Conservation (phyloP, 108 stramenopile species). For the Stephanodiscus triporus region DNA sequence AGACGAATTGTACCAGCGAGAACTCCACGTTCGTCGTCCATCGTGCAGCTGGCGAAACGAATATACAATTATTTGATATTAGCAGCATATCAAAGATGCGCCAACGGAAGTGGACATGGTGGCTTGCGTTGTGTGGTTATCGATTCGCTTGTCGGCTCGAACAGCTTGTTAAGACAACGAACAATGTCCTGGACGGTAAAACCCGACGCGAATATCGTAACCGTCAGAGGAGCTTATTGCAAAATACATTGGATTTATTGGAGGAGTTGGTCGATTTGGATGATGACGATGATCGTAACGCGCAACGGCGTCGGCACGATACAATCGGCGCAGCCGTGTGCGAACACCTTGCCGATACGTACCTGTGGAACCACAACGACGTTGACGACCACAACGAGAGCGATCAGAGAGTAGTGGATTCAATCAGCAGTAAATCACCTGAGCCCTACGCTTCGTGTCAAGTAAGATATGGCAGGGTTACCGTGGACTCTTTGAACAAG, state of each 20-base stretch:
- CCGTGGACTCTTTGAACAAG: constrained; percentile 71
- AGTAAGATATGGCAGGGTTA: constrained; percentile 62
- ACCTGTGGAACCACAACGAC: constrained; percentile 52
- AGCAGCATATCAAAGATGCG: constrained; percentile 73
- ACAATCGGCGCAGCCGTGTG: constrained; percentile 75
- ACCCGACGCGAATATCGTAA: constrained; percentile 68
- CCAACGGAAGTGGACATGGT: constrained; percentile 87
- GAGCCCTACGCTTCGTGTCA: constrained; percentile 44
- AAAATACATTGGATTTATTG: constrained; percentile 73
- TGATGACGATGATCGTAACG: constrained; percentile 21
- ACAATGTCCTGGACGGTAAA: constrained; percentile 31
- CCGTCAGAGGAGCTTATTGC: constrained; percentile 73
- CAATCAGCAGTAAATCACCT: constrained; percentile 14
- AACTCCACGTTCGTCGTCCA: constrained; percentile 80
- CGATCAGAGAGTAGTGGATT: constrained; percentile 17
- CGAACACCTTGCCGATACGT: constrained; percentile 84
- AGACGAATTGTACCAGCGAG: constrained; percentile 80
- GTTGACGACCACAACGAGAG: constrained; percentile 16
- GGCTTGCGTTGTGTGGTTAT: constrained; percentile 84
- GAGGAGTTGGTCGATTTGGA: constrained; percentile 85
- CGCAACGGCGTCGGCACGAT: constrained; percentile 65
- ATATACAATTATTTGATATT: constrained; percentile 85
- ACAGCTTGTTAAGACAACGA: constrained; percentile 37
- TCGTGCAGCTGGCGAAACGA: constrained; percentile 63
- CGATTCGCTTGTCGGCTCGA: constrained; percentile 81